Evolutionary conservation across 2,329 filamentous ascomycete genomes (phyloP).

Genomic region (Aspergillus sp.): DNA sequence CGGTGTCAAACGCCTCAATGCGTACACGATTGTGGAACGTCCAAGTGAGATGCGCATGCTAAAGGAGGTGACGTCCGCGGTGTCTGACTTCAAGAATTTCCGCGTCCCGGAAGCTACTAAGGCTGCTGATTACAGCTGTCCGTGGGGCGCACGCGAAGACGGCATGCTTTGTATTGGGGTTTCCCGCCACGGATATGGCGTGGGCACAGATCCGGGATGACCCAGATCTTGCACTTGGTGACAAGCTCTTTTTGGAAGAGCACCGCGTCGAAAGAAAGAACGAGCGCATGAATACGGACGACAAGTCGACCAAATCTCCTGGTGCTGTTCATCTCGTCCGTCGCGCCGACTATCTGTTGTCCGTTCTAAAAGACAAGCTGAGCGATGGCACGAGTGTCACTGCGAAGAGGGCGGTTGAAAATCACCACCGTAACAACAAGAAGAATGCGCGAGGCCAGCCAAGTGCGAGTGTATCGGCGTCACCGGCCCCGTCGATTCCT

Average conservation of each 20-base stretch:
- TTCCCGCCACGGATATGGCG: conserved; percentile 85
- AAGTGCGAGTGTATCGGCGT: conserved; percentile 35
- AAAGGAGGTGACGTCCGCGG: conserved; percentile 57
- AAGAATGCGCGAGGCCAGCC: conserved; percentile 41
- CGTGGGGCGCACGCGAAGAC: conserved; percentile 89
- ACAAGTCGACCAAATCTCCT: conserved; percentile 60
- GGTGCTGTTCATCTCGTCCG: conserved; percentile 96
- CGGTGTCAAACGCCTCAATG: conserved; percentile 89
- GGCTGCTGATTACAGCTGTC: conserved; percentile 77
- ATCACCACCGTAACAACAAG: conserved; percentile 92
- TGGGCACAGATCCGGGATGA: conserved; percentile 95
- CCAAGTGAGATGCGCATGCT: conserved; percentile 81
- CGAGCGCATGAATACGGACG: conserved; percentile 61
- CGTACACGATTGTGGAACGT: conserved; percentile 86
- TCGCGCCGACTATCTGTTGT: conserved; percentile 86
- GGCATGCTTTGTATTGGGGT: conserved; percentile 96
- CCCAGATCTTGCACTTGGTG: conserved; percentile 67
- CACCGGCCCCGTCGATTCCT: conserved; percentile 33
- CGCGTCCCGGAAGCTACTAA: conserved; percentile 87
- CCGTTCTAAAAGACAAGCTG: conserved; percentile 83
- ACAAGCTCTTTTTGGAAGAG: conserved; percentile 95
- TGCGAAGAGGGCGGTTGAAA: conserved; percentile 73
- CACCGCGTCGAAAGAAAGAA: conserved; percentile 98
- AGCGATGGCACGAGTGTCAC: conserved; percentile 53
- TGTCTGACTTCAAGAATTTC: conserved; percentile 66